Conservation (phyloP, 2,329 filamentous ascomycete genomes). For the Cordyceps militaris region DNA sequence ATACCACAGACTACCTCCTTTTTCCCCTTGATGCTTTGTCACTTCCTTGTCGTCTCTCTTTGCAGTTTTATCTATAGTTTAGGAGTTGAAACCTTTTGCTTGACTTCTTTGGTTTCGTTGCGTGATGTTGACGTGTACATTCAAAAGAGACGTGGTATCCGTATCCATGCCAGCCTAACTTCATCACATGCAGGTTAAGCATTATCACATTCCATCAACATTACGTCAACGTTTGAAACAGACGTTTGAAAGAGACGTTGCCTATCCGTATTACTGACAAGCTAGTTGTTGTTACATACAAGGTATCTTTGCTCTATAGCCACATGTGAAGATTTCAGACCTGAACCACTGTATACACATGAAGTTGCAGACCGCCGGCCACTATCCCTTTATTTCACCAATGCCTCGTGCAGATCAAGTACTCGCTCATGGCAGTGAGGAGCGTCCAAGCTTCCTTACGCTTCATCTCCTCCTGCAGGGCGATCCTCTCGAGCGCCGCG, state of each 20-base stretch:
- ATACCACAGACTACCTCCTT: slow-evolving; percentile 13
- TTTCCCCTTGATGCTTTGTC: slow-evolving; percentile 9
- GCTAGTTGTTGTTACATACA: no score
- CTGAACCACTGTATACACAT: not conserved
- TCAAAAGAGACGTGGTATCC: no score
- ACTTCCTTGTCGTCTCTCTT: slow-evolving; percentile 16
- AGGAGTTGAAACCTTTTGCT: slow-evolving; percentile 19
- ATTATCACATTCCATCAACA: no score
- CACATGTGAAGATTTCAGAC: no score
- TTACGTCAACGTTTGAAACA: no score
- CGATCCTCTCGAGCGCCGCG: slow-evolving; percentile 78
- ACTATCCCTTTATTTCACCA: slow-evolving; percentile 45
- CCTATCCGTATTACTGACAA: no score
- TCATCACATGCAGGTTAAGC: no score
- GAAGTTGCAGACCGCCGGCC: not conserved
- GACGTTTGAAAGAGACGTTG: no score
- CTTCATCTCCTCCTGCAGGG: slow-evolving; percentile 79
- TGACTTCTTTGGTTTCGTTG: not conserved
- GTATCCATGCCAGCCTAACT: no score
- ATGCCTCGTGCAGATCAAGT: slow-evolving; percentile 60
- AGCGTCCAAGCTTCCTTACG: slow-evolving; percentile 70
- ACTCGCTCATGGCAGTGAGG: slow-evolving; percentile 58
- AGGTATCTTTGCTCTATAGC: no score
- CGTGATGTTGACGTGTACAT: not conserved
- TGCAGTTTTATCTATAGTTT: slow-evolving; percentile 20